Base-by-base conservation (phyloP, 352 stramenopile species). In the Phytopythium delawarense region DNA sequence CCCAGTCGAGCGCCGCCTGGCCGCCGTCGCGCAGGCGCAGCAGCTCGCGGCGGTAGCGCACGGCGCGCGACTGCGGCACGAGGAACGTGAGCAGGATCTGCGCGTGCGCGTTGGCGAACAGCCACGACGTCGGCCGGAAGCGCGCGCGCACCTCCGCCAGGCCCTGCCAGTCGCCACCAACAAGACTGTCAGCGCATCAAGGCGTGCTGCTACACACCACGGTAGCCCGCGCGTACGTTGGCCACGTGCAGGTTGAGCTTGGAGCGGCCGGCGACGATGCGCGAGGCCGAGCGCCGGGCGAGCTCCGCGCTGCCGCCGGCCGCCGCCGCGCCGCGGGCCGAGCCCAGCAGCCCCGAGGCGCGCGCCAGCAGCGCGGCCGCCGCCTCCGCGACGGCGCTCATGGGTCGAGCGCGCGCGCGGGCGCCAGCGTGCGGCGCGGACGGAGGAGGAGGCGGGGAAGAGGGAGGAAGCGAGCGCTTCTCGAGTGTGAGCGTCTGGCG, bases 211-310 rank as follows among this genome's bases (percentile, higher is more conserved):
- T 18, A 7, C 25, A 45, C 39, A 7, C 4, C 15, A 8, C 3
- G 18, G n/a, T n/a, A 18, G n/a, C 16, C 15, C 40, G 50, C 21
- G 71, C 75, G 52, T 62, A 88, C 81, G 23, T 44, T 61, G n/a
- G 75, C 54, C 59, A 94, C 61, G 61, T 87, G 91, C 53, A 73
- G 60, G 61, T 92, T 92, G 50, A 94, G 69, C 54, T 79, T 65
- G 13, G 86, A 94, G 11, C 72, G 69, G 28, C 78, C 78, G 23
- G 72, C 78, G 20, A 92, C 61, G 49, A 92, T 87, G 62, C 83
- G 81, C 57, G 54, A 59, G 15, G 54, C 11, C 45, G 45, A 18
- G 45, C 37, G 37, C 35, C 4, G 9, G n/a, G 20, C 20, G 28
- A 42, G 2, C 13, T 37, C 34, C 21, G 34, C 7, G 52, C 18